Base-by-base conservation (phyloP, 257 asterid species). In the Petunia secreta region DNA sequence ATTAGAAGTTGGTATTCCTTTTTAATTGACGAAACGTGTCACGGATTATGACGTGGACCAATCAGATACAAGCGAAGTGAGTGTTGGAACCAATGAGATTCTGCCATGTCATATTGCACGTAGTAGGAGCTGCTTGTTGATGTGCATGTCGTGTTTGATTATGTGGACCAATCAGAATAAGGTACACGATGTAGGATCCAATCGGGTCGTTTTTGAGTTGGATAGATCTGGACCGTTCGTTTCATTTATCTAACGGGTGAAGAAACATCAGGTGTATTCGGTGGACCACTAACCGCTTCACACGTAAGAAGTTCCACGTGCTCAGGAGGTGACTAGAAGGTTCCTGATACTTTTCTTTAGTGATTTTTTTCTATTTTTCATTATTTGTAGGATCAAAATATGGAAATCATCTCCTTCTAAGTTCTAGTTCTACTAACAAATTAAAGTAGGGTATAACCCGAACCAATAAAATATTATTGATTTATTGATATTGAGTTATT, bases 1-100 rank as follows among this genome's bases (percentile, higher is more conserved):
- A 8, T 54, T 34, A 5, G 13, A 58, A 68, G 53, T 4, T 3
- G 50, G 65, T 55, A 39, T 77, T 57, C 40, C 13, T 10, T 48
- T 63, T 65, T 60, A 16, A 58, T 25, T 5, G 76, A 57, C 44
- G 79, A 53, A 39, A 55, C 6, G 65, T 86, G 97, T 89, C 97
- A 88, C 11, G 1, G 6, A 0, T 68, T 83, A 48, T 86, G 86
- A 90, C 89, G 85, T 92, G 97, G 93, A 84, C 97, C 93, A 92
- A 90, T 92, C 41, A 80, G 5, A 9, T 58, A 6, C 2, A 34
- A 73, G 46, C 5, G 2, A 11, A 4, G 78, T 73, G 36, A 44
- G 13, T 36, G 1, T 3, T 0, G 37, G 1, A 73, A 13, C 78
- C 62, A 73, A 50, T 73, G 62, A 73, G 4, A 0, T 75, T 48